Conservation (phyloP, 345 rosid species). For the Excoecaria cochinchinensis region DNA sequence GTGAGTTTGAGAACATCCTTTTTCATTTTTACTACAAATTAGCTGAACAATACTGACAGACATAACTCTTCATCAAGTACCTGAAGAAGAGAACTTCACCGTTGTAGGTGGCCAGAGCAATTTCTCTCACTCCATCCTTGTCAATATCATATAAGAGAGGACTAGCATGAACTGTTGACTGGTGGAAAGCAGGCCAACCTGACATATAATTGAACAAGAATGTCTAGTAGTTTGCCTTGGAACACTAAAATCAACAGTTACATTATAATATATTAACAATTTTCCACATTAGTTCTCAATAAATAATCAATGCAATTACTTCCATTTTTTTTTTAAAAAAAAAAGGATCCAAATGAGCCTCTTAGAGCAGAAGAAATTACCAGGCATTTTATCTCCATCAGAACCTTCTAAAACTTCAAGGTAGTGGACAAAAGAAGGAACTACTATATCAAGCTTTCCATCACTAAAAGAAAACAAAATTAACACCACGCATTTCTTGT, state of each 20-base stretch:
- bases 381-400: constrained; percentile 99
- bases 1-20: background rate
- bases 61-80: constrained; percentile 36
- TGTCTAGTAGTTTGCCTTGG: constrained; percentile 3
- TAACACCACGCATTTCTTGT: background rate
- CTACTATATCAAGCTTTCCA: constrained; percentile 96
- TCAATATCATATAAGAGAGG: constrained; percentile 94
- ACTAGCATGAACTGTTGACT: constrained; percentile 94
- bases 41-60: constrained; percentile 3
- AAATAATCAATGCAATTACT: background rate
- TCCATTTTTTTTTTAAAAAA: no score
- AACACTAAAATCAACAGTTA: background rate
- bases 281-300: background rate
- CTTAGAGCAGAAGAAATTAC: constrained; percentile 33
- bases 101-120: constrained; percentile 92
- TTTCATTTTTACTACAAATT: background rate
- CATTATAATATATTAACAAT: background rate
- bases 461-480: constrained; percentile 50
- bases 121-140: constrained; percentile 95
- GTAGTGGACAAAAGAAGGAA: constrained; percentile 95
- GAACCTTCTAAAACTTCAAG: constrained; percentile 98
- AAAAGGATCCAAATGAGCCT: constrained; percentile 1
- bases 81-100: constrained; percentile 96
- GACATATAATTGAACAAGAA: constrained; percentile 15
- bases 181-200: constrained; percentile 99